These are phyloP conservation scores for Camptophora hylomeconis DNA, from an alignment of 2,329 filamentous ascomycete species.

Conservation along the genomic window DNA sequence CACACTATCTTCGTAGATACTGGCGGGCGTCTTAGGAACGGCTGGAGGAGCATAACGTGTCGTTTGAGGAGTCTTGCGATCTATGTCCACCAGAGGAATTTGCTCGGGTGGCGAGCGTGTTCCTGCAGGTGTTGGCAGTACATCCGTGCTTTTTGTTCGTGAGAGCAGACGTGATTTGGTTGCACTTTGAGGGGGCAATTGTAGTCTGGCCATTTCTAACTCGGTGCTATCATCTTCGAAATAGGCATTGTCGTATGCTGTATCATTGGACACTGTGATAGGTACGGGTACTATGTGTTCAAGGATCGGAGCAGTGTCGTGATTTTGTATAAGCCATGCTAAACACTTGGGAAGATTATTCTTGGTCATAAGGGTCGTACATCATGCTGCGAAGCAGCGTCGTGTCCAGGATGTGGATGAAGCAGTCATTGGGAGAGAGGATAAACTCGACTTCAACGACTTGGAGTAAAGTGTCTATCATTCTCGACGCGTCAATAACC, in stretches of 20 bases:
- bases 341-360: conserved; percentile 33
- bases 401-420: no score
- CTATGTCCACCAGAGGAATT: conserved; percentile 1
- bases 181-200: conserved; percentile 27
- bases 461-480: no score
- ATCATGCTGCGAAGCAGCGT: conserved; percentile 7
- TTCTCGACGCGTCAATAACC: no score
- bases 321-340: conserved; percentile 30
- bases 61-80: not conserved
- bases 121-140: conserved; percentile 12
- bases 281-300: conserved; percentile 8
- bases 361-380: conserved; percentile 33
- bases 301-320: conserved; percentile 20
- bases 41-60: not conserved
- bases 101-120: conserved; percentile 5
- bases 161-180: conserved; percentile 27
- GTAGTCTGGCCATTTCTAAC: conserved; percentile 31
- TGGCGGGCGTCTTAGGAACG: conserved; percentile 6
- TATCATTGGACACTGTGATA: conserved; percentile 6
- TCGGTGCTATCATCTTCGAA: conserved; percentile 8
- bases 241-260: conserved; percentile 3
- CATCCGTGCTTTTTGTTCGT: conserved; percentile 6
- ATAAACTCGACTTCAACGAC: no score
- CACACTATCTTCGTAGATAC: conserved; percentile 9
- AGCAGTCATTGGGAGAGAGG: no score